Base-by-base conservation (phyloP, 495 filamentous ascomycete species). In the Tricharina praecox region DNA sequence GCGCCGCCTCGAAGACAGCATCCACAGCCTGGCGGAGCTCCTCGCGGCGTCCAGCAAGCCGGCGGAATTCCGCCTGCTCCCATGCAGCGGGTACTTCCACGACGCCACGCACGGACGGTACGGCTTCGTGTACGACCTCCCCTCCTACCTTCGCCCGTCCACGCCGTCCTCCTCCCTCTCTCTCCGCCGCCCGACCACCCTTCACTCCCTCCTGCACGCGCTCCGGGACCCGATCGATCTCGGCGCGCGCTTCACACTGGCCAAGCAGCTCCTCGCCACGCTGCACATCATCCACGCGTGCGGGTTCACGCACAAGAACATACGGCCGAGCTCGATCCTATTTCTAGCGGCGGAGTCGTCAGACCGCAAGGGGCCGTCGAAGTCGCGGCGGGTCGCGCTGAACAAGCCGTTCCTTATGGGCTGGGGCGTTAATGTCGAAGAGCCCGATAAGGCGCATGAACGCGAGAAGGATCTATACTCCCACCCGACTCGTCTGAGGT, bases 401-500 rank as follows among this genome's bases (percentile, higher is more conserved):
- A 34, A 41, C 0, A n/a, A 32, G 2, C 56, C 60, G 10, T 60
- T 48, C 21, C 19, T 63, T 3, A 40, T 49, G 5, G 59, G 54
- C 3, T 62, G 59, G 25, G 41, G 56, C 15, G 23, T 40, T 0
- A 58, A 48, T 9, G 55, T 58, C n/a, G 50, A 50, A 1, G 9
- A 11, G n/a, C 11, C 18, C 21, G 40, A 43, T 3, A 10, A 9
- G 13, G 23, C 9, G 2, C 21, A 26, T 11, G 24, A 46, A 8
- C 11, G 25, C 15, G 28, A 19, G 20, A 18, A 10, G 4, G 28
- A 9, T 11, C n/a, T 46, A 25, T 81, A 79, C 51, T 68, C 70
- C 3, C 74, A 79, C 47, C 76, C 75, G 8, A 45, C 52, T 1
- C 66, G 74, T 10, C 68, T 73, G 34, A 32, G 21, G 9, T 26